Evolutionary conservation across 371 early-diverging fungal genomes (phyloP).

Genomic region (Rhizomucor miehei): DNA sequence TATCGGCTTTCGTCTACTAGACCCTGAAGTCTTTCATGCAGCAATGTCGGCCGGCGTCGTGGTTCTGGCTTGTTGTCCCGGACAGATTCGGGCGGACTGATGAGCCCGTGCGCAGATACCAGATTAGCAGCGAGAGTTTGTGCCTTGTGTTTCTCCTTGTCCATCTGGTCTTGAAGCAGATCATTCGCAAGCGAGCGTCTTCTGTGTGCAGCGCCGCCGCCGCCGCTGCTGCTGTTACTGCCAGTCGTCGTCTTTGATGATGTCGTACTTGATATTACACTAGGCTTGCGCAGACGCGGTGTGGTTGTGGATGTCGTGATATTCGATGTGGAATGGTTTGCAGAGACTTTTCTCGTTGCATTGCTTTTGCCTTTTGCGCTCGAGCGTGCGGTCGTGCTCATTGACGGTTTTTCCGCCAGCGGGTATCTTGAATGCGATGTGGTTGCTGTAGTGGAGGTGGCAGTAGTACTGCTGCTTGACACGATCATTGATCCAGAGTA

Average conservation of each 20-base stretch:
- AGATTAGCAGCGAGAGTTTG: slow-evolving; percentile 15
- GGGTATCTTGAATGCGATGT: slow-evolving; percentile 2
- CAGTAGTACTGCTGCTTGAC: slow-evolving; percentile 5
- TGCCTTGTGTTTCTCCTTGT: slow-evolving; percentile 18
- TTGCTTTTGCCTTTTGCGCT: no score
- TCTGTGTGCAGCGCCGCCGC: slow-evolving; percentile 2
- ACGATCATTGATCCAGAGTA: slow-evolving; percentile 18
- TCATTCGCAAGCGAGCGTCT: slow-evolving; percentile 9
- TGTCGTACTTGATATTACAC: neutral
- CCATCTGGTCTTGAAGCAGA: slow-evolving; percentile 21
- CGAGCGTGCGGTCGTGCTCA: slow-evolving; percentile 4
- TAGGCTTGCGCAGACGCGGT: neutral
- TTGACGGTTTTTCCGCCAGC: neutral
- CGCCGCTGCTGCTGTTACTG: slow-evolving; percentile 1
- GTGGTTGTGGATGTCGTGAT: neutral
- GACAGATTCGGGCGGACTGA: slow-evolving; percentile 14
- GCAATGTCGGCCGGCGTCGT: slow-evolving; percentile 6
- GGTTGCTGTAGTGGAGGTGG: neutral
- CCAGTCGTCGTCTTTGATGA: neutral
- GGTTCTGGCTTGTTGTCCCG: slow-evolving; percentile 1
- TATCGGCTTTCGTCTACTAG: slow-evolving; percentile 14
- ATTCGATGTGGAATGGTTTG: neutral
- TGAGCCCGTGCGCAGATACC: slow-evolving; percentile 18
- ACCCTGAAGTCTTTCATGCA: slow-evolving; percentile 22
- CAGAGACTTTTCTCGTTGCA: neutral